Evolutionary conservation across 2,329 filamentous ascomycete genomes (phyloP), one percentile per base, ranked within the genome.

Genomic region (Sporothrix curviconia): DNA sequence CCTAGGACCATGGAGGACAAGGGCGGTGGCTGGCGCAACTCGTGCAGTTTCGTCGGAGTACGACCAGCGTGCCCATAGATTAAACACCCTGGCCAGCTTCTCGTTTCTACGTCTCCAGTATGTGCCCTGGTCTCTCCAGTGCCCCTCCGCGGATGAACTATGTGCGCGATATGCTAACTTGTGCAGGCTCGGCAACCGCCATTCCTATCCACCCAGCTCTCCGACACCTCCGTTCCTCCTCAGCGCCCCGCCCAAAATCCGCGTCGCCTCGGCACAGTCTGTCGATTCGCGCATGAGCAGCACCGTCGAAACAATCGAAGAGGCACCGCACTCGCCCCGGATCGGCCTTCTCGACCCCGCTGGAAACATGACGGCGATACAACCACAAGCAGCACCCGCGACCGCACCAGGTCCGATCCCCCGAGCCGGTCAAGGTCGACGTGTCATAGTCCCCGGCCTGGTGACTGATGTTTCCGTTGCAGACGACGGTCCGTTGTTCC

Each of bases 1-100:
- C 94, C 94, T 37, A 95, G 90, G 76, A 67, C 76, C 14, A 74
- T 76, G 15, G 92, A 96, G 68, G 92, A 96, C 69, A 84, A 83
- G 66, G 89, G 89, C 30, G 90, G 91, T 58, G 94, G 94, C 44
- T 99, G 94, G 92, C 89, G 90, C 68, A 97, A 95, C 68, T 89
- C 87, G 65, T 97, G 94, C 78, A 96, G 90, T 70, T 96, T 99
- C 73, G 87, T 97, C 65, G n/a, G 94, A 99, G 72, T 99, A 99
- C 69, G 92, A 99, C 72, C 88, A 94, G 68, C 84, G 92, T 64
- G 90, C 91, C 34, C 94, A 99, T 73, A 84, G 87, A 62, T 75
- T 99, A 60, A 85, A 95, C 65, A 92, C 91, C 4, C 80, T 99
- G 55, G 92, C 90, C 14, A 92, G 85, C 69, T 97, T 99, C 73